A percentile compares a stretch with the other conserved stretches of the same genome.
phyloP scores from a whole-genome alignment of 2,329 filamentous ascomycete genomes.

The Talaromyces sp. region DNA sequence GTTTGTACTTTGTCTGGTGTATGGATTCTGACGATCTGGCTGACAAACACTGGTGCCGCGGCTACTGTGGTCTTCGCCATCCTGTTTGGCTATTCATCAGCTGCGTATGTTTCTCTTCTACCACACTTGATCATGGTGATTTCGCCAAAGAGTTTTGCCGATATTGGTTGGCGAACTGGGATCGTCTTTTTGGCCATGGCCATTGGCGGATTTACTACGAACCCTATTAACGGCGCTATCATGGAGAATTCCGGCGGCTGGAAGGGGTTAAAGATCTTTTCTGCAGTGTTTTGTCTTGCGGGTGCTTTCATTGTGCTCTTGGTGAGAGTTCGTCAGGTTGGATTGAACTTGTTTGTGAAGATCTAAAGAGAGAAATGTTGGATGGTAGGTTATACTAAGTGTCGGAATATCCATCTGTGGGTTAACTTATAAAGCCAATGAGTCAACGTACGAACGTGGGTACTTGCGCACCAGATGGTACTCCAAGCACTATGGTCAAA shows the following conservation, averaged over 20 bases:
- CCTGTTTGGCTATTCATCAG: constrained; percentile 34
- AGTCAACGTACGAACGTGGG: too few species aligned
- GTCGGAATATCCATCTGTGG: too few species aligned
- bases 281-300: constrained; percentile 1
- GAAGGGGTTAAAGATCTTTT: background rate
- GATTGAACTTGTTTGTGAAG: background rate
- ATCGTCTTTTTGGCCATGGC: background rate
- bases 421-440: too few species aligned
- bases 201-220: background rate
- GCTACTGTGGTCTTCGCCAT: constrained; percentile 31
- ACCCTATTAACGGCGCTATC: constrained; percentile 1
- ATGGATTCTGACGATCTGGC: constrained; percentile 27
- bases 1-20: constrained; percentile 26
- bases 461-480: too few species aligned
- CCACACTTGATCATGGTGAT: background rate
- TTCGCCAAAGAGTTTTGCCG: background rate
- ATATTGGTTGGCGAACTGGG: constrained; percentile 2
- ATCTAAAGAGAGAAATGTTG: background rate
- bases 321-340: background rate
- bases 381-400: background rate
- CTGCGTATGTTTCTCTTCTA: constrained; percentile 16
- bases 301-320: background rate
- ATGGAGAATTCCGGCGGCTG: background rate
- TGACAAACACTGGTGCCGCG: constrained; percentile 25
- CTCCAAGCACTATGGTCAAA: too few species aligned